Conservation (phyloP, 805 yeast genomes). For the Starmerella apis region DNA sequence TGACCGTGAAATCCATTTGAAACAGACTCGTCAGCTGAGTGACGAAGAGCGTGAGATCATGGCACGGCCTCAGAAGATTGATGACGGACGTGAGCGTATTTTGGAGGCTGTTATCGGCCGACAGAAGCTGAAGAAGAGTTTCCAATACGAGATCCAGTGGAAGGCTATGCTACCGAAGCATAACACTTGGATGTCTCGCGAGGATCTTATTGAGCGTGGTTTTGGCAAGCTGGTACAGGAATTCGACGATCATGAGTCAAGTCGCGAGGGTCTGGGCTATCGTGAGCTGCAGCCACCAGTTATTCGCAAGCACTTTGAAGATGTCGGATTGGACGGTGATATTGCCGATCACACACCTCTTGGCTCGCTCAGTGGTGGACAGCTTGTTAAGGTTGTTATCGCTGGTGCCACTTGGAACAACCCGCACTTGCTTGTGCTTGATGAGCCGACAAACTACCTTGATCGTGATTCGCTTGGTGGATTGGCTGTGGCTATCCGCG, state of each 20-base stretch:
- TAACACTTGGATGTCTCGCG: constrained; percentile 89
- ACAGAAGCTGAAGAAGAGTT: constrained; percentile 89
- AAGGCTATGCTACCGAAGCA: constrained; percentile 79
- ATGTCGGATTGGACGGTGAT: constrained; percentile 93
- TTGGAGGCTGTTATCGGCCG: constrained; percentile 95
- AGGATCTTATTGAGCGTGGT: constrained; percentile 67
- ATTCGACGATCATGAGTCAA: constrained; percentile 98
- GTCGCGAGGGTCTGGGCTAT: constrained; percentile 97
- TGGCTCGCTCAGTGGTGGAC: constrained; percentile 97
- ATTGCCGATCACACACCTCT: constrained; percentile 96
- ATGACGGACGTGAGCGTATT: constrained; percentile 74
- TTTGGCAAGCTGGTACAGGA: constrained; percentile 85
- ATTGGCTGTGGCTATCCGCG: constrained; percentile 91
- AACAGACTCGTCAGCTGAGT: constrained; percentile 81
- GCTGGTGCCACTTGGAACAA: constrained; percentile 99
- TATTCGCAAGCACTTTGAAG: constrained; percentile 93
- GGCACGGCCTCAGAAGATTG: constrained; percentile 66
- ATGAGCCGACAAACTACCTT: constrained; percentile 96
- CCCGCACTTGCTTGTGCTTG: constrained; percentile 90
- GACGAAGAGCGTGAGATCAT: constrained; percentile 67
- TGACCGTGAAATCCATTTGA: constrained; percentile 89
- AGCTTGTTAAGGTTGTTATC: constrained; percentile 92
- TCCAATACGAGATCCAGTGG: constrained; percentile 97
- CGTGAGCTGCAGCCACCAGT: constrained; percentile 87
- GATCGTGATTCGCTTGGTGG: constrained; percentile 98